A percentile compares a stretch with the other conserved stretches of the same genome.
Evolutionary conservation across 1,284 basidiomycete species (phyloP).

Genomic region (Xerocomus nothofagi): DNA sequence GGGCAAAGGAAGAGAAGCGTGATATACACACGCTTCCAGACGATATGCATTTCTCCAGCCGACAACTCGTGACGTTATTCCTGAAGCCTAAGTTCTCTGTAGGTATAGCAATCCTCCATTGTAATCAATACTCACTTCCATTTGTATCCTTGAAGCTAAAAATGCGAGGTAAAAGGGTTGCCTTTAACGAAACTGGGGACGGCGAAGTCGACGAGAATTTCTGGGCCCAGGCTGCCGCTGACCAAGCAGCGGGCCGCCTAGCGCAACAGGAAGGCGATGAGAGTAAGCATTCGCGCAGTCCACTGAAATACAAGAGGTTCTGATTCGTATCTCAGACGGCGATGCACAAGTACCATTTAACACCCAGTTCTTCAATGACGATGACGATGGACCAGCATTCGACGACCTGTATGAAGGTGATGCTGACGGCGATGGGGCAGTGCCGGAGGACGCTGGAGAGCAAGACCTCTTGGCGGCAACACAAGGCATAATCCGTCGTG

Average conservation of each 20-base stretch:
- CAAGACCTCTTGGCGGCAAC: conserved; percentile 86
- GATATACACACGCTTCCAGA: conserved; percentile 87
- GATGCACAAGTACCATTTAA: conserved; percentile 77
- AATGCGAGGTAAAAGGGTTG: conserved; percentile 71
- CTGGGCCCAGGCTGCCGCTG: conserved; percentile 91
- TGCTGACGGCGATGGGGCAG: conserved; percentile 48
- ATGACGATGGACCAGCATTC: conserved; percentile 79
- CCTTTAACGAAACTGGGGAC: conserved; percentile 59
- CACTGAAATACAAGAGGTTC: neutral
- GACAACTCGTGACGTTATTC: conserved; percentile 89
- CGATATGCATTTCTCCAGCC: conserved; percentile 95
- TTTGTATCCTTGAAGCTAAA: conserved; percentile 54
- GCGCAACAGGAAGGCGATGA: conserved; percentile 62
- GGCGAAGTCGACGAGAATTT: conserved; percentile 92
- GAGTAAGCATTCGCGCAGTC: conserved; percentile 42
- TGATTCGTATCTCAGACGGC: conserved; percentile 35
- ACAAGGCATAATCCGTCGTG: conserved; percentile 75
- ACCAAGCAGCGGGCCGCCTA: conserved; percentile 63
- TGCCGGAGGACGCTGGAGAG: conserved; percentile 60
- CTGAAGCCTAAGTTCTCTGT: conserved; percentile 95
- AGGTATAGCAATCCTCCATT: conserved; percentile 30
- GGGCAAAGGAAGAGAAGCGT: conserved; percentile 57
- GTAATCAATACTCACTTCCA: conserved; percentile 7
- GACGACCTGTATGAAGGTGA: conserved; percentile 69
- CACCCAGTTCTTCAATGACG: conserved; percentile 97